phyloP scores from a whole-genome alignment of 345 rosid species.

The sweet orange (Citrus sinensis) region DVS_A1.0 CM039169.1:26356001-26356500 shows the following conservation, averaged over 20 bases:
- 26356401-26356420: background rate
- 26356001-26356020: too few relatives aligned
- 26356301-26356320: conserved; percentile 59
- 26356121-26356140: background rate
- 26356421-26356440: conserved; percentile 20
- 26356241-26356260: background rate
- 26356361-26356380: conserved; percentile 12
- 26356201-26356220: background rate
- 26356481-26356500: too few relatives aligned
- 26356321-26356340: conserved; percentile 65
- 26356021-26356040: too few relatives aligned
- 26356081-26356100: too few relatives aligned
- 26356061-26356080: background rate
- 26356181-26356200: background rate
- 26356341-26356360: conserved; percentile 23
- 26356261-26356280: background rate
- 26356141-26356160: background rate
- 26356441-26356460: background rate
- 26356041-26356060: background rate
- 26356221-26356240: background rate
- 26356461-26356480: background rate
- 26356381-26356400: conserved; percentile 11
- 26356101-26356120: background rate
- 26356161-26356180: background rate
- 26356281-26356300: conserved; percentile 43